These are phyloP conservation scores for Leccinellum rugosiceps DNA, from an alignment of 768 basidiomycete species.

Conservation along the genomic window DNA sequence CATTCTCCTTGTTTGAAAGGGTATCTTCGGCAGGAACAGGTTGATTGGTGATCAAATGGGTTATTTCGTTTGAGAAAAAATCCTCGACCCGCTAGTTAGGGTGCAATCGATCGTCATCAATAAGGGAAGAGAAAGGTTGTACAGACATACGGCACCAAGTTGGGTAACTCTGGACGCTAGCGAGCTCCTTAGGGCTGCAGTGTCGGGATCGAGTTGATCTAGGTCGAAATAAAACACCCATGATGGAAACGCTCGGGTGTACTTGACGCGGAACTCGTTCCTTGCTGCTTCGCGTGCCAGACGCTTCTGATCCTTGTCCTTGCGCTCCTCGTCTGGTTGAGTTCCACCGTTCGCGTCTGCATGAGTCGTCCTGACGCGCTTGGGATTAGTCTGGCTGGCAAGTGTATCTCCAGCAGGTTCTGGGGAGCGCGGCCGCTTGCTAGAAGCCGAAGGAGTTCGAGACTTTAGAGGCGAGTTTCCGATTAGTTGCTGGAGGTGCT, in stretches of 20 bases:
- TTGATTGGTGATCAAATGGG: conserved; percentile 81
- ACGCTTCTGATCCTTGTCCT: conserved; percentile 46
- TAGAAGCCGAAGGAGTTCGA: conserved; percentile 30
- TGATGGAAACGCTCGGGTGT: conserved; percentile 76
- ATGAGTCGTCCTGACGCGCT: conserved; percentile 43
- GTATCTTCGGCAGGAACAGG: conserved; percentile 34
- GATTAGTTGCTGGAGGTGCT: conserved; percentile 35
- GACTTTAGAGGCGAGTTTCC: conserved; percentile 36
- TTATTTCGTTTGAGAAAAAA: conserved; percentile 85
- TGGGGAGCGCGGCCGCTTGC: conserved; percentile 52
- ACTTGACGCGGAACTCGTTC: conserved; percentile 79
- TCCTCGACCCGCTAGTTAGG: conserved; percentile 67
- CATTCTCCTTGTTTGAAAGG: conserved; percentile 65
- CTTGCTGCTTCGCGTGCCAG: conserved; percentile 54
- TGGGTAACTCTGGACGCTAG: conserved; percentile 57
- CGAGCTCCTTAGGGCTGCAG: conserved; percentile 33
- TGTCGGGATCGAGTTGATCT: conserved; percentile 40
- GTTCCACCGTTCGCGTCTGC: conserved; percentile 20
- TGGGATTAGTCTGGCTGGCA: conserved; percentile 29
- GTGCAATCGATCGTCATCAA: conserved; percentile 1
- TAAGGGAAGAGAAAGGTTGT: neutral
- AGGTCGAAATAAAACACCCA: conserved; percentile 88
- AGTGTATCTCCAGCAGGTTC: conserved; percentile 38
- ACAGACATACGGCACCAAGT: conserved; percentile 72
- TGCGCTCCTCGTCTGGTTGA: conserved; percentile 37